Base-by-base conservation (phyloP, 1,284 basidiomycete species). In the Irpex sp. region DNA sequence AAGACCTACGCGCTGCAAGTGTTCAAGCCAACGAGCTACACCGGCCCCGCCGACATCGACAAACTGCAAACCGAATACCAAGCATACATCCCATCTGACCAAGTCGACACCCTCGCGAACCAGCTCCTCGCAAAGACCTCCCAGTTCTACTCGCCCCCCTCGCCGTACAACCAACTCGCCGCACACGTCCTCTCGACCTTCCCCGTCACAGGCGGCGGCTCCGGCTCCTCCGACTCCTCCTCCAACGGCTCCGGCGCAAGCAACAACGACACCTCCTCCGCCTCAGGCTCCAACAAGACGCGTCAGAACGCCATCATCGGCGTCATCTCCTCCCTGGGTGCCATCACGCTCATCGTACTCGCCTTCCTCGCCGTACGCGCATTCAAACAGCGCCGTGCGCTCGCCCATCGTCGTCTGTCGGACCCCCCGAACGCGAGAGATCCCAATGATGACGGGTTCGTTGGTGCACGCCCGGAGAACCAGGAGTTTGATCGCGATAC, bases 301-400 rank as follows among this genome's bases (percentile, higher is more conserved):
- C 79, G 91, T 5, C 83, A 88, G 71, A 85, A 93, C 67, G 89
- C 89, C 5, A 92, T 93, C 71, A 92, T 93, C 64, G 92, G 91
- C 38, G 89, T 93, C 7, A 89, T 92, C 66, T 85, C 81, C 40
- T 86, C 89, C 1, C 82, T 93, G 15, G 91, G 91, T 36, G 88
- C 81, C 4, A 82, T 93, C 64, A 87, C 89, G 0, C 68, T 92
- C 19, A 70, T 89, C 37, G 84, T 91, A 34, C 80, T 91, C 37
- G 81, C 76, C 11, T 89, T 86, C 77, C 85, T 92, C 62, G 77
- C 83, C 26, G 85, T 83, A 67, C 81, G 86, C 61, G 83, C 84
- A 5, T 76, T 84, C 72, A 85, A 87, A 74, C 80, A 85, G 65
- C 82, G 83, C 51, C 79, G 80, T 36, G 87, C 87, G 72, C 74